Conservation (phyloP, 441 rosid species). For the Jatropha multifida region DNA sequence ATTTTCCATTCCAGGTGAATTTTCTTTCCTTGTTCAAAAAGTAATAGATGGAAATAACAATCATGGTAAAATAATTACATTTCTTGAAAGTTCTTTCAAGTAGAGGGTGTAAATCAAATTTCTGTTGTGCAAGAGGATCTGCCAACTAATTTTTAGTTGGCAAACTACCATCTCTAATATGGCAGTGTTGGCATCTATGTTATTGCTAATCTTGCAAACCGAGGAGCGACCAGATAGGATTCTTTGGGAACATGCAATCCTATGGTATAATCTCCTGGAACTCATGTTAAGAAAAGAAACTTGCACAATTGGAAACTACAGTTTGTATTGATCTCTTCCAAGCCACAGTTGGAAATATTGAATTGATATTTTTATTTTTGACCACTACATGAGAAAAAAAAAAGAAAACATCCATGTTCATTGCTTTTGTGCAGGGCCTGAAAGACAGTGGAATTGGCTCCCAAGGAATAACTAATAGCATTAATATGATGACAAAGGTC, state of each 20-base stretch:
- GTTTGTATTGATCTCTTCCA: not conserved
- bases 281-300: not conserved
- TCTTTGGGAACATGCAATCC: not conserved
- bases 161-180: not conserved
- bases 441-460: conserved; percentile 99
- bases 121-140: not conserved
- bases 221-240: not conserved
- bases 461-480: conserved; percentile 95
- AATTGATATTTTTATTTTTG: too few relatives aligned
- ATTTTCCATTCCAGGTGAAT: conserved; percentile 94
- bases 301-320: not conserved
- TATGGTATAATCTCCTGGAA: not conserved
- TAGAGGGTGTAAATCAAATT: not conserved
- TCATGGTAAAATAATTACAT: not conserved
- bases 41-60: not conserved
- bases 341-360: too few relatives aligned
- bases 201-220: not conserved
- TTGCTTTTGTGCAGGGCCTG: conserved; percentile 52
- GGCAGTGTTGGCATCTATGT: not conserved
- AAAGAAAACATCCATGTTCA: not conserved
- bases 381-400: too few relatives aligned
- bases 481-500: conserved; percentile 88
- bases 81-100: not conserved
- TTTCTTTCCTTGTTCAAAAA: not conserved
- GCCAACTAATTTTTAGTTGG: not conserved